Evolutionary conservation across 441 rosid species (phyloP).

Genomic region (Populus hybrid): DNA sequence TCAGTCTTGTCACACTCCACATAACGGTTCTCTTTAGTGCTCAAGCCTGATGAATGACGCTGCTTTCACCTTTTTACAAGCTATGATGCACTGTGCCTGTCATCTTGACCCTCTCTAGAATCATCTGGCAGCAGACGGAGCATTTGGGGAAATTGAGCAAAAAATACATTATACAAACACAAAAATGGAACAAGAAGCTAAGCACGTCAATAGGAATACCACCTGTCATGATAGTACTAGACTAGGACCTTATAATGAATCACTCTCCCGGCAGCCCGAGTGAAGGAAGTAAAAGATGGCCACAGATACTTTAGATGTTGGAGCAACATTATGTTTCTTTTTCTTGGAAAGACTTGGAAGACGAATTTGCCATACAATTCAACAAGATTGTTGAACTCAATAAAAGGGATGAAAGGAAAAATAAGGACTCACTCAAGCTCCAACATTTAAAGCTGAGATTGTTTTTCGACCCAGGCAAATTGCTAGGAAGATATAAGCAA

Average conservation of each 20-base stretch:
- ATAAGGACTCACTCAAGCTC: not conserved
- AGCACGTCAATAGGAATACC: not conserved
- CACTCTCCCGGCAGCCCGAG: not conserved
- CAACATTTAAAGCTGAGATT: not conserved
- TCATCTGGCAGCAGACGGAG: slow-evolving; percentile 42
- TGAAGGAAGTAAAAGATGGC: not conserved
- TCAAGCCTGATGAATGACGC: slow-evolving; percentile 58
- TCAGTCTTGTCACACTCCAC: slow-evolving; percentile 46
- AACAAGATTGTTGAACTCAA: not conserved
- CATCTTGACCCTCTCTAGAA: slow-evolving; percentile 54
- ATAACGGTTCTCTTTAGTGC: slow-evolving; percentile 40
- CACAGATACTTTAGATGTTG: not conserved
- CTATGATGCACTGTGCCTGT: slow-evolving; percentile 49
- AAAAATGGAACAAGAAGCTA: not conserved
- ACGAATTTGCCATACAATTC: not conserved
- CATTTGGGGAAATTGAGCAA: not conserved
- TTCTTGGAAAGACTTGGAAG: not conserved
- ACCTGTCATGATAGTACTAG: not conserved
- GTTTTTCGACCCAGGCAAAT: not conserved
- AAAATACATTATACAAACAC: not conserved
- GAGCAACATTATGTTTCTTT: not conserved
- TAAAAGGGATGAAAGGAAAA: not conserved
- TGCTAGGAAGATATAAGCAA: not conserved
- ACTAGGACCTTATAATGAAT: not conserved
- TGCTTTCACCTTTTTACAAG: slow-evolving; percentile 73